Percentiles rank a stretch among this genome's conserved stretches.
Evolutionary conservation across 2,329 filamentous ascomycete species (phyloP).

Genomic region (Truncatella angustata): DNA sequence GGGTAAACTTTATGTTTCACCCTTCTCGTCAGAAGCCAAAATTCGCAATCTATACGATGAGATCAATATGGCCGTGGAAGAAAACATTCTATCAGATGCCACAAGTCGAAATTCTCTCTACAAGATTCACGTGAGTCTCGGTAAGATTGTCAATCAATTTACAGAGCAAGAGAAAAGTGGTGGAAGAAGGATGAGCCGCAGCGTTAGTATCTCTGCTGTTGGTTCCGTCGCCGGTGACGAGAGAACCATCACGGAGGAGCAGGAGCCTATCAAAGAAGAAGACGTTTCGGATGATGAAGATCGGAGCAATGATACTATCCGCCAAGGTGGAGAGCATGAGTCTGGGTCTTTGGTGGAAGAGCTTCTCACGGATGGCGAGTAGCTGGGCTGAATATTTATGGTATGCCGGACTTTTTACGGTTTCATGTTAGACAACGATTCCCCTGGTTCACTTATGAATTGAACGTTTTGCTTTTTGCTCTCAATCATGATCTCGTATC

Average conservation of each 20-base stretch:
- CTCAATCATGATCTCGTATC: too few relatives aligned
- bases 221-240: slow-evolving; percentile 37
- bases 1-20: slow-evolving; percentile 76
- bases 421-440: too few relatives aligned
- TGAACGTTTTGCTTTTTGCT: too few relatives aligned
- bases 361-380: not conserved
- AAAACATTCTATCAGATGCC: slow-evolving; percentile 57
- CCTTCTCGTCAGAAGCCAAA: slow-evolving; percentile 59
- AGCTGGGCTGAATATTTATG: too few relatives aligned
- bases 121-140: slow-evolving; percentile 65
- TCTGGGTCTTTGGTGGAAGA: not conserved
- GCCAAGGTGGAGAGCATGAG: slow-evolving; percentile 25
- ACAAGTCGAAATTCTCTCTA: slow-evolving; percentile 63
- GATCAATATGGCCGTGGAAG: slow-evolving; percentile 62
- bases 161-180: slow-evolving; percentile 18
- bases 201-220: slow-evolving; percentile 40
- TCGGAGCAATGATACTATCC: slow-evolving; percentile 20
- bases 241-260: slow-evolving; percentile 24
- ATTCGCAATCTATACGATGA: slow-evolving; percentile 57
- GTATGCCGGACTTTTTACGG: too few relatives aligned
- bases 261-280: slow-evolving; percentile 48
- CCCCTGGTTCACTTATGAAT: too few relatives aligned
- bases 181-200: slow-evolving; percentile 33
- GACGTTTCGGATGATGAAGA: slow-evolving; percentile 34
- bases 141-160: slow-evolving; percentile 64